A percentile compares a stretch with the other conserved stretches of the same genome.
Evolutionary conservation across 305 asterid genomes (phyloP).

Genomic region (Rubia balearica): DNA sequence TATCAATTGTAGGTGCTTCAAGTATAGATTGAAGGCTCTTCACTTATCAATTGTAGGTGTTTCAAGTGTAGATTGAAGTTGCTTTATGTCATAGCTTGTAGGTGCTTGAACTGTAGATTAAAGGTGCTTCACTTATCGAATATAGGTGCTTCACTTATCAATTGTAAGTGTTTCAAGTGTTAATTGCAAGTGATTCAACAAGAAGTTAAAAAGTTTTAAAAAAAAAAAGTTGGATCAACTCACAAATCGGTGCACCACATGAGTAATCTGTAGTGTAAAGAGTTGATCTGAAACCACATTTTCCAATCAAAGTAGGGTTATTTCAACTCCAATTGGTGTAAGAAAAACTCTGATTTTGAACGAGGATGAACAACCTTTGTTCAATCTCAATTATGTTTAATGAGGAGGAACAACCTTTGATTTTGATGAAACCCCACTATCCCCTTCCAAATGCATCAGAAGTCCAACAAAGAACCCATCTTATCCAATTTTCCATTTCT

Average conservation of each 20-base stretch:
- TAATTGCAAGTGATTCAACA: no score
- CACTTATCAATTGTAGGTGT: no score
- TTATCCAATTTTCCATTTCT: slow-evolving; percentile 66
- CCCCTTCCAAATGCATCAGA: slow-evolving; percentile 83
- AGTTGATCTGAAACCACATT: neutral
- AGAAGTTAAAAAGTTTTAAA: no score
- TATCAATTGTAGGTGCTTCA: no score
- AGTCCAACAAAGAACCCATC: slow-evolving; percentile 87
- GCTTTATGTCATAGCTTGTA: no score
- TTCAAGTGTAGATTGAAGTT: no score
- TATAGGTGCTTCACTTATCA: no score
- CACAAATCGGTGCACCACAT: neutral
- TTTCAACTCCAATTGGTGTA: slow-evolving; percentile 47
- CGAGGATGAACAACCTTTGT: slow-evolving; percentile 69
- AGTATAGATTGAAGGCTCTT: no score
- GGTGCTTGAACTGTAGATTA: no score
- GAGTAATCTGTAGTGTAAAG: neutral
- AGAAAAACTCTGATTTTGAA: slow-evolving; percentile 76
- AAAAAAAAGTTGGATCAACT: neutral
- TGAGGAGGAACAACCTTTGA: slow-evolving; percentile 77
- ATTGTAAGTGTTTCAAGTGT: no score
- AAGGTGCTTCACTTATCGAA: no score
- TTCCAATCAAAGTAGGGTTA: neutral
- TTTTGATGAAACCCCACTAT: slow-evolving; percentile 69
- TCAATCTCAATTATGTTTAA: slow-evolving; percentile 91